These are phyloP conservation scores for Leucocoprinus birnbaumii DNA, from an alignment of 768 basidiomycete genomes.

Conservation along the genomic window DNA sequence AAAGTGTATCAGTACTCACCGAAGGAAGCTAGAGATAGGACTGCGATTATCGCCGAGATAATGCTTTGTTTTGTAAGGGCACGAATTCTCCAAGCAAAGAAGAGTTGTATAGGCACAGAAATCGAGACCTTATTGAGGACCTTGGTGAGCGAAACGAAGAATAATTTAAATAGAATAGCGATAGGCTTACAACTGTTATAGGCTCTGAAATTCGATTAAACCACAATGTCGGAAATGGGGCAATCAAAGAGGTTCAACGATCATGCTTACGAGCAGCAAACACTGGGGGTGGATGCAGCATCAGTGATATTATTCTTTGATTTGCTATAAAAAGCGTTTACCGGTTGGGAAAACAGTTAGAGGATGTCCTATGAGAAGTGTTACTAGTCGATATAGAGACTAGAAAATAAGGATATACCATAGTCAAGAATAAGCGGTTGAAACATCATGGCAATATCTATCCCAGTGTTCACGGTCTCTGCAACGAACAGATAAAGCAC, in stretches of 20 bases:
- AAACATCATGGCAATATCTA: slow-evolving; percentile 43
- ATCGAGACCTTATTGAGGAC: no score
- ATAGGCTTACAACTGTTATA: slow-evolving; percentile 24
- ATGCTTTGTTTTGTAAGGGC: slow-evolving; percentile 35
- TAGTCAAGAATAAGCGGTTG: slow-evolving; percentile 42
- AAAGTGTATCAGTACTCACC: slow-evolving; percentile 17
- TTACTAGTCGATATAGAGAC: no score
- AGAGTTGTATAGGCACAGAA: slow-evolving; percentile 46
- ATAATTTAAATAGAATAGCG: not conserved
- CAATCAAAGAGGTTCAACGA: not conserved
- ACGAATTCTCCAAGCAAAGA: slow-evolving; percentile 41
- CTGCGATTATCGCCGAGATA: slow-evolving; percentile 27
- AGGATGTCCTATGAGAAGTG: slow-evolving; percentile 21
- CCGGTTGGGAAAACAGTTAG: slow-evolving; percentile 28
- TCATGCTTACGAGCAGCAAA: slow-evolving; percentile 24
- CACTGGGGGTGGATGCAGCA: slow-evolving; percentile 18
- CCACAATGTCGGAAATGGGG: no score
- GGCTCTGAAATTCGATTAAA: slow-evolving; percentile 21
- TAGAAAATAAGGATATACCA: slow-evolving; percentile 14
- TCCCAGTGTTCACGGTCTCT: slow-evolving; percentile 41
- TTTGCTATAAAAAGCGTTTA: slow-evolving; percentile 23
- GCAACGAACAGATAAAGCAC: slow-evolving; percentile 39
- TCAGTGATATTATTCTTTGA: not conserved
- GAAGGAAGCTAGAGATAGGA: slow-evolving; percentile 31
- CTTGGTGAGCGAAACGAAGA: slow-evolving; percentile 9